Evolutionary conservation across 257 asterid species (phyloP).

Genomic region (Primulina huaijiensis): DNA sequence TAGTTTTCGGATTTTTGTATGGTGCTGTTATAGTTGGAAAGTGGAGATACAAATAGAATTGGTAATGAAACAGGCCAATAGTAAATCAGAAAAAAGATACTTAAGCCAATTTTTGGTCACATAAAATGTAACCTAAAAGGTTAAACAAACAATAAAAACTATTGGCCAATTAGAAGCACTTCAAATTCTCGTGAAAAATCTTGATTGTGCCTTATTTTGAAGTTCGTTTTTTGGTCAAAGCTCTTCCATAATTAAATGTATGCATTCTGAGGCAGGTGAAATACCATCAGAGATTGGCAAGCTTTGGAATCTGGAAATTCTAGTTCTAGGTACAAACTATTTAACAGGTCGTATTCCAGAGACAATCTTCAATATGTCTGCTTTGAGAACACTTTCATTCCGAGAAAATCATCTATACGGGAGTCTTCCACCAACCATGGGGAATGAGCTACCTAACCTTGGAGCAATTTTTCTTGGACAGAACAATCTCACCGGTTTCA

Average conservation of each 20-base stretch:
- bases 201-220: background rate
- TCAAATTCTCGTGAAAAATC: background rate
- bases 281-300: constrained; percentile 28
- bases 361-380: constrained; percentile 21
- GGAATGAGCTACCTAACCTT: constrained; percentile 28
- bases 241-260: background rate
- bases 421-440: constrained; percentile 29
- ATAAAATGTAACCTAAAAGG: no score
- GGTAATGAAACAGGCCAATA: no score
- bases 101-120: no score
- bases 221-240: background rate
- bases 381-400: constrained; percentile 10
- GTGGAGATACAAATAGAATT: background rate
- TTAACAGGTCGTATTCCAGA: constrained; percentile 21
- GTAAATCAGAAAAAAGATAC: no score
- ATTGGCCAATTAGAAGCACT: background rate
- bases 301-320: constrained; percentile 10
- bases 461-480: constrained; percentile 20
- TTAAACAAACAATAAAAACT: background rate
- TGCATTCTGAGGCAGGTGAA: constrained; percentile 20
- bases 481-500: constrained; percentile 26
- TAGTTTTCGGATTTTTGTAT: background rate
- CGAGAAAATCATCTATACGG: constrained; percentile 4
- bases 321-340: constrained; percentile 1
- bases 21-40: background rate